phyloP scores from a whole-genome alignment of 768 basidiomycete species.

The Baorangia bicolor region DNA sequence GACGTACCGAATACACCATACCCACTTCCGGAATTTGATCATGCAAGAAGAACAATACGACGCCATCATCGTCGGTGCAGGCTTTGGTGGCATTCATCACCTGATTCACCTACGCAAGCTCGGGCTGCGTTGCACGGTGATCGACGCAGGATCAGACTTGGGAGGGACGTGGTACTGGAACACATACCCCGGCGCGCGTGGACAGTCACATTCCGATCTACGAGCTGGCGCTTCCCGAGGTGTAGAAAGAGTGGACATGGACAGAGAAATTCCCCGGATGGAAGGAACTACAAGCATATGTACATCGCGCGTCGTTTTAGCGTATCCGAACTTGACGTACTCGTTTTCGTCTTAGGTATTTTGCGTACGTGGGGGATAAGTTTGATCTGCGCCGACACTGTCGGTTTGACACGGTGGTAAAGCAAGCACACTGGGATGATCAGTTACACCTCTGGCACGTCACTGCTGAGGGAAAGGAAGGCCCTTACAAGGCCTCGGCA shows the following conservation, averaged over 20 bases:
- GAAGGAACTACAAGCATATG: conserved; percentile 11
- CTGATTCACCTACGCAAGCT: conserved; percentile 8
- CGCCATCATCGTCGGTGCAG: conserved; percentile 16
- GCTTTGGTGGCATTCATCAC: conserved; percentile 14
- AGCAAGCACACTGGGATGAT: conserved; percentile 15
- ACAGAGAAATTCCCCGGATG: conserved; percentile 12
- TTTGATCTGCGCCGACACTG: conserved; percentile 11
- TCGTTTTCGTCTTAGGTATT: neutral
- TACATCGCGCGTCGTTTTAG: neutral
- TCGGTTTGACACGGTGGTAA: conserved; percentile 13
- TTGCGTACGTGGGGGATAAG: conserved; percentile 8
- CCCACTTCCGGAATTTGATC: neutral
- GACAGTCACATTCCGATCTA: conserved; percentile 10
- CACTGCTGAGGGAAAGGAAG: conserved; percentile 3
- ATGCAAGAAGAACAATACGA: conserved; percentile 10
- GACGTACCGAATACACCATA: neutral
- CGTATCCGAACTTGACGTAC: neutral
- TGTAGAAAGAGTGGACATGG: conserved; percentile 18
- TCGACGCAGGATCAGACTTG: conserved; percentile 14
- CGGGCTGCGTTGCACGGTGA: conserved; percentile 10
- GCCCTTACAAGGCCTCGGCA: neutral
- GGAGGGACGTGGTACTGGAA: conserved; percentile 19
- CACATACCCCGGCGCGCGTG: conserved; percentile 14
- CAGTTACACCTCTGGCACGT: conserved; percentile 12
- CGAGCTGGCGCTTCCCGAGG: conserved; percentile 5